Evolutionary conservation across 495 filamentous ascomycete genomes (phyloP), one percentile per base, ranked within the genome.

Genomic region (Penicillium flavigenum): DNA sequence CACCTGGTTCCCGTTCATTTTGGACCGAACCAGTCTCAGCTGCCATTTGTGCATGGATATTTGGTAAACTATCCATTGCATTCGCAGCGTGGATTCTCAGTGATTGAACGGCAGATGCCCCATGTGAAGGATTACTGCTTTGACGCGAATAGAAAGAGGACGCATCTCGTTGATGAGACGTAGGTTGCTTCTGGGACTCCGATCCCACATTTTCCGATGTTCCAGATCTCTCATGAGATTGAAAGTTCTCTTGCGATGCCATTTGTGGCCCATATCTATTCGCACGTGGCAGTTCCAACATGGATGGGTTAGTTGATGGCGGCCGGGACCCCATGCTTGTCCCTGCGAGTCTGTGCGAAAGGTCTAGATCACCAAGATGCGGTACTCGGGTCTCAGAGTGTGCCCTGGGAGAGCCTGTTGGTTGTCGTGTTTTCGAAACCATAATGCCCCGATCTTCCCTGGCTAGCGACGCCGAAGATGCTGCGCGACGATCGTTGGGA

Each of bases 301-400:
- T 56, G 8, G 66, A 70, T 11, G 58, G 57, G 29, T 64, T 66
- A 55, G 48, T 50, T n/a, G 73, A 68, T 14, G 52, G 47, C 9
- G 59, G n/a, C 4, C 42, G 59, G 27, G 72, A 67, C 9, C 66
- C 65, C 10, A 64, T 58, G 17, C 61, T 59, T 12, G 59, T 58
- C 9, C 67, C 69, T 3, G 64, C 70, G 11, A 76, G 62, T 47
- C 61, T 51, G 41, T 63, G 60, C 4, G 74, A 65, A 27, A 76
- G 76, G 14, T 68, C 64, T 53, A 77, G 57, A 12, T 74, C 70
- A 10, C 52, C 66, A 27, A 76, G 61, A 54, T 76, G 67, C 29
- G 73, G 50, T 14, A 69, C 63, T 27, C 54, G 56, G 27, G 47
- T 36, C 24, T 70, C 72, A 3, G 56, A 26, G n/a, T 53, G 20